Base-by-base conservation (phyloP, 768 basidiomycete genomes). In the Leucocoprinus birnbaumii region DNA sequence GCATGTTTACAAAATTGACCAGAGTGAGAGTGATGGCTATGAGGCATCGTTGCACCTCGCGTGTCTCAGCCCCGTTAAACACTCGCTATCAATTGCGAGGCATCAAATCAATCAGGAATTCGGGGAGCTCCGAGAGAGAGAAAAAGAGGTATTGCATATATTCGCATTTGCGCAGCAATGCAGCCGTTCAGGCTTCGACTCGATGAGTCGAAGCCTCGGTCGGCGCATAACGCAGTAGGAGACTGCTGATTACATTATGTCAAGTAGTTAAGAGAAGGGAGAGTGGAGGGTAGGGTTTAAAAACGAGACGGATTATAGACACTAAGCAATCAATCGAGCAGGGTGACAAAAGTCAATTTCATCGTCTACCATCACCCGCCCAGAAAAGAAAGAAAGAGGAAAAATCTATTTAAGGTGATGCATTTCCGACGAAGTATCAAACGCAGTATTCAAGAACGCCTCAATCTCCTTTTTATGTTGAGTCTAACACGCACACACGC, bases 1-100 rank as follows among this genome's bases (percentile, higher is more conserved):
- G 93, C 96, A 65, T 98, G 95, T 59, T 84, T 86, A 75, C 95
- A 96, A 72, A 94, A 96, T 64, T 95, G 87, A 26, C 94, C 94
- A 0, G 92, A 96, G 64, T 97, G 94, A 18, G 90, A 93, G 69
- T 94, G 93, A 66, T 92, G 91, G 64, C 86, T 89, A 63, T 83
- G 73, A 56, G 85, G 86, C 71, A 75, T 75, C 27, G 13, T n/a
- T 1, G 25, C 11, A 38, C n/a, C n/a, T n/a, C n/a, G n/a, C n/a
- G n/a, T n/a, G n/a, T n/a, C n/a, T n/a, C n/a, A n/a, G n/a, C n/a
- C n/a, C n/a, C n/a, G n/a, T n/a, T n/a, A n/a, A n/a, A n/a, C n/a
- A n/a, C n/a, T n/a, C n/a, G n/a, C n/a, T n/a, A n/a, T n/a, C n/a
- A n/a, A n/a, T n/a, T n/a, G n/a, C n/a, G n/a, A n/a, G n/a, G n/a